Conservation (phyloP, 2,329 filamentous ascomycete genomes). For the Xenosphaeropsis pyriputrescens region DNA sequence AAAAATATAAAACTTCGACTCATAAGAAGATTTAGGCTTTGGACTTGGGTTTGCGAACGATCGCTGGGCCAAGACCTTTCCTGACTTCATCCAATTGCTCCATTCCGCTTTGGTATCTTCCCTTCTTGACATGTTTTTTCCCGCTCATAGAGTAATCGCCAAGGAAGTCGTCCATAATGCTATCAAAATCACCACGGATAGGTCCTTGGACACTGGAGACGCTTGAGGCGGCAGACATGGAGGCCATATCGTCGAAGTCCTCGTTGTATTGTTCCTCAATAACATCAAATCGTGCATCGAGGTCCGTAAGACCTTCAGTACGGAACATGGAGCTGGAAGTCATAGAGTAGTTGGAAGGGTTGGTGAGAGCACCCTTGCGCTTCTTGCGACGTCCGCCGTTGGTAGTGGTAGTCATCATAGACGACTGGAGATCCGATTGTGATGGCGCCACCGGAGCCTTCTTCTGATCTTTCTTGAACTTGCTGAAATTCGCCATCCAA, state of each 20-base stretch:
- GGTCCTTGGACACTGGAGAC: slow-evolving; percentile 54
- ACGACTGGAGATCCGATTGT: slow-evolving; percentile 52
- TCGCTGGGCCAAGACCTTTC: slow-evolving; percentile 62
- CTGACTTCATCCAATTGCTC: slow-evolving; percentile 87
- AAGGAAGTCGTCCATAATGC: slow-evolving; percentile 86
- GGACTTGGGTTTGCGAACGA: slow-evolving; percentile 24
- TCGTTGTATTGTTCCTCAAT: slow-evolving; percentile 71
- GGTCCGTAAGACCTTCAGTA: slow-evolving; percentile 70
- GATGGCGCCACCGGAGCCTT: slow-evolving; percentile 26
- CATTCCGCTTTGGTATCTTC: slow-evolving; percentile 65
- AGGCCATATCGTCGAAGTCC: slow-evolving; percentile 46
- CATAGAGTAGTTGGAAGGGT: slow-evolving; percentile 81
- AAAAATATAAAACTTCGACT: too few species aligned
- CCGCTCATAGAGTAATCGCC: slow-evolving; percentile 56
- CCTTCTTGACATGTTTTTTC: slow-evolving; percentile 66
- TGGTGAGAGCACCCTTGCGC: slow-evolving; percentile 85
- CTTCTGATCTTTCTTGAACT: slow-evolving; percentile 77
- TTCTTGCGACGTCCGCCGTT: slow-evolving; percentile 80
- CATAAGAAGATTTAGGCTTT: too few species aligned
- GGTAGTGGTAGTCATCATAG: slow-evolving; percentile 60
- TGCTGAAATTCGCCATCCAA: slow-evolving; percentile 86
- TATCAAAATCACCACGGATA: slow-evolving; percentile 67
- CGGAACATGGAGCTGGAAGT: slow-evolving; percentile 75
- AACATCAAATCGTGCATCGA: slow-evolving; percentile 86
- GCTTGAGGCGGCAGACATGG: slow-evolving; percentile 43